Conservation (phyloP, 495 filamentous ascomycete genomes). For the Daldinia loculata region DNA sequence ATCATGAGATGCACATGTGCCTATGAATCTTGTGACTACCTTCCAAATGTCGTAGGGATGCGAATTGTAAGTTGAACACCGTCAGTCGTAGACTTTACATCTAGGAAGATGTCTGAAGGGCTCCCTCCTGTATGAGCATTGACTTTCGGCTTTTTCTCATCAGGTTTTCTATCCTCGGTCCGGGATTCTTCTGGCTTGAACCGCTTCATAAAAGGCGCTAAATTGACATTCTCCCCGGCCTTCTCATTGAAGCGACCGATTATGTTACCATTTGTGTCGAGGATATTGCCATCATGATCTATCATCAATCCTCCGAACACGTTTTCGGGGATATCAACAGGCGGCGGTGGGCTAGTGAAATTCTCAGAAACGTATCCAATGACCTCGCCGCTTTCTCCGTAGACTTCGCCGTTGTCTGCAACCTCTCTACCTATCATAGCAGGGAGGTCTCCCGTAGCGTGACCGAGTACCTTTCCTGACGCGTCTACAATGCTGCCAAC, state of each 20-base stretch:
- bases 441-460: slow-evolving; percentile 57
- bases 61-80: slow-evolving; percentile 61
- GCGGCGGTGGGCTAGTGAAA: slow-evolving; percentile 42
- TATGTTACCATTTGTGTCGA: slow-evolving; percentile 52
- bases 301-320: slow-evolving; percentile 55
- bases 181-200: slow-evolving; percentile 26
- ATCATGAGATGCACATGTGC: not conserved
- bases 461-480: slow-evolving; percentile 56
- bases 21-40: slow-evolving; percentile 25
- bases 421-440: slow-evolving; percentile 56
- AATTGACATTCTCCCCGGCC: slow-evolving; percentile 34
- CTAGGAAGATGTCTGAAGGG: slow-evolving; percentile 61
- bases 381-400: slow-evolving; percentile 55
- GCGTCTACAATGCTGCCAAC: slow-evolving; percentile 79
- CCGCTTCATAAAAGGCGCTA: slow-evolving; percentile 26
- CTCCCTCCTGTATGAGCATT: slow-evolving; percentile 49
- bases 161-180: slow-evolving; percentile 26
- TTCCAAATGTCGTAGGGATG: slow-evolving; percentile 59
- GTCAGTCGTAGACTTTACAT: slow-evolving; percentile 62
- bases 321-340: slow-evolving; percentile 50
- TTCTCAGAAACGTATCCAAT: slow-evolving; percentile 59
- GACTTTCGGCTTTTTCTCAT: slow-evolving; percentile 51
- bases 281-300: slow-evolving; percentile 56
- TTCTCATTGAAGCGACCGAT: slow-evolving; percentile 57
- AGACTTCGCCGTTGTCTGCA: slow-evolving; percentile 55